Conservation (phyloP, 331 rosid species). For the Arachis monticola region DNA sequence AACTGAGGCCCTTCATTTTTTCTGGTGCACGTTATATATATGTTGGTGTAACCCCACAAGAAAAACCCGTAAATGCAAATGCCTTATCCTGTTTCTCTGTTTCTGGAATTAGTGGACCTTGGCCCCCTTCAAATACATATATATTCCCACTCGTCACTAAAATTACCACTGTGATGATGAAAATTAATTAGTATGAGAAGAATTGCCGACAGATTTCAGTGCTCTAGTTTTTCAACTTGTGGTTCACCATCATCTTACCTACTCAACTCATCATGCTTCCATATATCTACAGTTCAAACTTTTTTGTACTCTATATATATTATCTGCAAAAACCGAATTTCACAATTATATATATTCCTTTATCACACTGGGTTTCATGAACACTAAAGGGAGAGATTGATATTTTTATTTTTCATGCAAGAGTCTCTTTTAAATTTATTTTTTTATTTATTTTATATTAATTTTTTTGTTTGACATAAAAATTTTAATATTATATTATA, state of each 20-base stretch:
- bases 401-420: too few relatives aligned
- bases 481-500: too few relatives aligned
- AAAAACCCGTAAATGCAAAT: conserved; percentile 28
- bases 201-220: conserved; percentile 44
- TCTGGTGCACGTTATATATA: neutral
- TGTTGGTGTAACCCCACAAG: conserved; percentile 35
- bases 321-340: too few relatives aligned
- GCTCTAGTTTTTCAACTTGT: conserved; percentile 8
- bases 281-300: neutral
- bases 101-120: conserved; percentile 41
- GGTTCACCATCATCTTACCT: conserved; percentile 2
- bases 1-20: too few relatives aligned
- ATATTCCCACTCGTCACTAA: neutral
- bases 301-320: neutral
- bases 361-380: too few relatives aligned
- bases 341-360: too few relatives aligned
- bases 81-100: conserved; percentile 39
- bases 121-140: neutral
- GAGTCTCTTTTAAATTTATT: too few relatives aligned
- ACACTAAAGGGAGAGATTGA: too few relatives aligned
- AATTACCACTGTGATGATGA: neutral
- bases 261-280: conserved; percentile 7
- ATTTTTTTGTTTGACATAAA: too few relatives aligned
- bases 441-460: too few relatives aligned
- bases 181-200: neutral